phyloP scores from a whole-genome alignment of 495 filamentous ascomycete species.

The Lepraria neglecta region DNA sequence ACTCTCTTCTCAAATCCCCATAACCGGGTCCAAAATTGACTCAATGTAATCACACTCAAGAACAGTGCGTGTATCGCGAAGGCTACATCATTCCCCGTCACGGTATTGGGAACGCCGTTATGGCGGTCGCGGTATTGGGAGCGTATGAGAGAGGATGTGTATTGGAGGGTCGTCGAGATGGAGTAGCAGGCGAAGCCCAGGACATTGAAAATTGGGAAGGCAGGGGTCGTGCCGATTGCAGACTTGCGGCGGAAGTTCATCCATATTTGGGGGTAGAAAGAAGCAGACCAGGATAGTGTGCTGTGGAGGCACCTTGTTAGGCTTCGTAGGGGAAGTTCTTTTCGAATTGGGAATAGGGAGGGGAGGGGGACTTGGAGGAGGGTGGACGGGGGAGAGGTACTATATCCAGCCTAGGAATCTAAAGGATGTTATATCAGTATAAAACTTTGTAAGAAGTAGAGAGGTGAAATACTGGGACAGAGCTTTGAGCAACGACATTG shows the following conservation, averaged over 20 bases:
- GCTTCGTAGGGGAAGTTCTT: not conserved
- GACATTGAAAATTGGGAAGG: slow-evolving; percentile 78
- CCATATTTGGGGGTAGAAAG: slow-evolving; percentile 87
- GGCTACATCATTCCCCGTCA: slow-evolving; percentile 81
- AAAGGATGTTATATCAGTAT: slow-evolving; percentile 5
- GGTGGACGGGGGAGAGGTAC: slow-evolving; percentile 21
- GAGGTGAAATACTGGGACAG: slow-evolving; percentile 18
- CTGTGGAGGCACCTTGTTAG: slow-evolving; percentile 28
- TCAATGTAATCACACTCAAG: slow-evolving; percentile 58
- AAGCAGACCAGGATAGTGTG: slow-evolving; percentile 71
- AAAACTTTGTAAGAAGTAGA: slow-evolving; percentile 4
- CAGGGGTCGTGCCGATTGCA: slow-evolving; percentile 75
- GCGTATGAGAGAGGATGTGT: slow-evolving; percentile 71
- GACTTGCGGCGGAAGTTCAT: slow-evolving; percentile 67
- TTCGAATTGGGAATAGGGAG: not conserved
- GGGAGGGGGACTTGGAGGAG: not conserved
- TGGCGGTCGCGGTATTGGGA: slow-evolving; percentile 81
- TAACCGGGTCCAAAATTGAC: slow-evolving; percentile 55
- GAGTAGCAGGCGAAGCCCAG: slow-evolving; percentile 78
- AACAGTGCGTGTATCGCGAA: slow-evolving; percentile 76
- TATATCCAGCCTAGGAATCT: slow-evolving; percentile 37
- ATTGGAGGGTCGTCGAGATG: slow-evolving; percentile 63
- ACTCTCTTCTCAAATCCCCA: slow-evolving; percentile 66
- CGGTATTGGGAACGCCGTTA: slow-evolving; percentile 44
- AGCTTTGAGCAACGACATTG: slow-evolving; percentile 17